These are phyloP conservation scores for Cochlearia excelsa DNA, from an alignment of 345 rosid species.

Conservation along the genomic window DNA sequence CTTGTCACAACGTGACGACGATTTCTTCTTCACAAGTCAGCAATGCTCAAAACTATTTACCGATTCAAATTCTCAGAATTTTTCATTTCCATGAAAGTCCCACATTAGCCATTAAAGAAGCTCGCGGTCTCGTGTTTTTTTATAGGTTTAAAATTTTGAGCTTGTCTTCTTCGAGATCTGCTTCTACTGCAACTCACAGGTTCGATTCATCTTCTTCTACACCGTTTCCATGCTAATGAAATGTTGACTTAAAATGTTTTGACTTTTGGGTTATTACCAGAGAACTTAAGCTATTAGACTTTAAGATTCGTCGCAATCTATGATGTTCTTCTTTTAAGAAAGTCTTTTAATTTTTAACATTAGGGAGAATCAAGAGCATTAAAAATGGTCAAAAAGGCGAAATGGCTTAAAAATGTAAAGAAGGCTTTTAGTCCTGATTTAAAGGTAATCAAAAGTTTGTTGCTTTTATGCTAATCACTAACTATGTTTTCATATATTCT, in stretches of 20 bases:
- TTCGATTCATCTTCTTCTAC: slow-evolving; percentile 17
- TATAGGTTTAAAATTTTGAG: no score
- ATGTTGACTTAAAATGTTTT: not conserved
- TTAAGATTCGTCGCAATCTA: not conserved
- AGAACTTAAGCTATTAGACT: no score
- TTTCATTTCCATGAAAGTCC: not conserved
- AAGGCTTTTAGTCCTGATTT: slow-evolving; percentile 75
- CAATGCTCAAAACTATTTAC: not conserved
- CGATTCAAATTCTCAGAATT: not conserved
- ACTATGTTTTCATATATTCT: not conserved
- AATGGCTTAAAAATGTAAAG: slow-evolving; percentile 85
- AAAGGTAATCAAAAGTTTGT: slow-evolving; percentile 13
- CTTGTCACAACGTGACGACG: slow-evolving; percentile 21
- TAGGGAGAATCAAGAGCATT: slow-evolving; percentile 27
- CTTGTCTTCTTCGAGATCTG: slow-evolving; percentile 17
- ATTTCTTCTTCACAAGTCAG: slow-evolving; percentile 25
- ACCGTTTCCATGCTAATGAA: not conserved
- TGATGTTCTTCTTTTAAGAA: not conserved
- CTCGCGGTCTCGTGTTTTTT: no score
- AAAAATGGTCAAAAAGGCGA: slow-evolving; percentile 81
- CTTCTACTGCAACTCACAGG: slow-evolving; percentile 1
- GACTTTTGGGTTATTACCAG: not conserved
- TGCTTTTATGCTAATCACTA: no score
- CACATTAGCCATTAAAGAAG: no score
- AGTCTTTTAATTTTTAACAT: not conserved